Conservation (phyloP, 225 moss, liverwort and hornwort species). For the Pseudisothecium myosuroides region DNA sequence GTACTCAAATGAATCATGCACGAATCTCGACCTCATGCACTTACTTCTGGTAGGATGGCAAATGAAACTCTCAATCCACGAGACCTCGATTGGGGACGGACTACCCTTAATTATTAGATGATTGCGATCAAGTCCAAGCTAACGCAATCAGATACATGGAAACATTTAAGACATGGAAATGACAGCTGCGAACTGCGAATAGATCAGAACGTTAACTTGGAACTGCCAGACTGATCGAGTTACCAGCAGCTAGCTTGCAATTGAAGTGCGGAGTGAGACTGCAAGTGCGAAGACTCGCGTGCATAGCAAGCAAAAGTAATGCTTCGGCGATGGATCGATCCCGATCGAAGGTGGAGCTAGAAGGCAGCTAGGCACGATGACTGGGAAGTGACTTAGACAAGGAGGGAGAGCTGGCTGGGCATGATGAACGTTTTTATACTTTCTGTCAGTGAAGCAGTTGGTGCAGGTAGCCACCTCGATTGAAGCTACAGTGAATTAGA, state of each 20-base stretch:
- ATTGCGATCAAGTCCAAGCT: no score
- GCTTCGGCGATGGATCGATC: not conserved
- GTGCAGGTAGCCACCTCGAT: not conserved
- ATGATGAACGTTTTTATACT: not conserved
- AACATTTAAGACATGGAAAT: not conserved
- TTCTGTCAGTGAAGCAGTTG: not conserved
- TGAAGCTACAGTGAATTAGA: not conserved
- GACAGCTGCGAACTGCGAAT: not conserved
- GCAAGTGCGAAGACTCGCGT: not conserved
- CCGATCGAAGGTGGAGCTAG: not conserved
- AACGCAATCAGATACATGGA: not conserved
- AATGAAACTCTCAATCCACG: not conserved
- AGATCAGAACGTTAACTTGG: no score
- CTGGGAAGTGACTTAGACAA: not conserved
- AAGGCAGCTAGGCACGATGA: not conserved
- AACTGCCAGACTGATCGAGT: not conserved
- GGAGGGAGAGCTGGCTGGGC: not conserved
- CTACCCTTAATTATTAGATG: no score
- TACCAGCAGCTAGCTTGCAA: not conserved
- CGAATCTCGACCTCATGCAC: not conserved
- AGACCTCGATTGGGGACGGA: not conserved
- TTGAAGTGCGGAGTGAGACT: not conserved
- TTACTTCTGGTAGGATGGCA: not conserved
- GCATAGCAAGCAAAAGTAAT: not conserved
- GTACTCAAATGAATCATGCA: not conserved